Percentiles rank a stretch among this genome's conserved stretches.
phyloP scores from a whole-genome alignment of 805 yeast species.

The Metschnikowia cubensis region DNA sequence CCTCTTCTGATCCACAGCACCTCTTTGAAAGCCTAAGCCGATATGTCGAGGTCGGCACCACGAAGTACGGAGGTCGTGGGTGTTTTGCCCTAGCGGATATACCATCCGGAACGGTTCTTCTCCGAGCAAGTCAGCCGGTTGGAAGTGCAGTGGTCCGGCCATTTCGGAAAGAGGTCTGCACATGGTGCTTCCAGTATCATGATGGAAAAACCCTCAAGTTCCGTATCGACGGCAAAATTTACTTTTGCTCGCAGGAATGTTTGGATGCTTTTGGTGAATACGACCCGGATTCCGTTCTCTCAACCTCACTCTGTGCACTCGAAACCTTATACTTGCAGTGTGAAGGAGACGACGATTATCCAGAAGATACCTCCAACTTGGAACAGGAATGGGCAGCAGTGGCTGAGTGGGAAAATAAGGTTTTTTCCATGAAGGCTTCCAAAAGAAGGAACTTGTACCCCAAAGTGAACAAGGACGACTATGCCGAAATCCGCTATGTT shows the following conservation, averaged over 20 bases:
- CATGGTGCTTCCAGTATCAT: slow-evolving; percentile 47
- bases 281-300: slow-evolving; percentile 36
- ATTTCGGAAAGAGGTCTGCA: slow-evolving; percentile 62
- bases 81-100: slow-evolving; percentile 48
- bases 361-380: slow-evolving; percentile 10
- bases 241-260: slow-evolving; percentile 54
- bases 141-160: slow-evolving; percentile 48
- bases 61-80: slow-evolving; percentile 57
- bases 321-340: slow-evolving; percentile 30
- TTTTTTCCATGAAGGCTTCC: slow-evolving; percentile 31
- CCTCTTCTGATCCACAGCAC: neutral
- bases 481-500: slow-evolving; percentile 48
- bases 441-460: slow-evolving; percentile 35
- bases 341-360: slow-evolving; percentile 21
- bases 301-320: slow-evolving; percentile 31
- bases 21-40: slow-evolving; percentile 12
- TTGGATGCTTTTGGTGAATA: slow-evolving; percentile 27
- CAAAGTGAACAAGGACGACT: slow-evolving; percentile 49
- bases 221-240: slow-evolving; percentile 28
- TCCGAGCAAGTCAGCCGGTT: slow-evolving; percentile 39
- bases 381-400: slow-evolving; percentile 36
- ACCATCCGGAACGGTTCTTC: slow-evolving; percentile 37
- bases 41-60: slow-evolving; percentile 31
- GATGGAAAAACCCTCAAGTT: slow-evolving; percentile 46
- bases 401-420: slow-evolving; percentile 32